Base-by-base conservation (phyloP, 257 asterid species). In the Scutellaria minor region DNA sequence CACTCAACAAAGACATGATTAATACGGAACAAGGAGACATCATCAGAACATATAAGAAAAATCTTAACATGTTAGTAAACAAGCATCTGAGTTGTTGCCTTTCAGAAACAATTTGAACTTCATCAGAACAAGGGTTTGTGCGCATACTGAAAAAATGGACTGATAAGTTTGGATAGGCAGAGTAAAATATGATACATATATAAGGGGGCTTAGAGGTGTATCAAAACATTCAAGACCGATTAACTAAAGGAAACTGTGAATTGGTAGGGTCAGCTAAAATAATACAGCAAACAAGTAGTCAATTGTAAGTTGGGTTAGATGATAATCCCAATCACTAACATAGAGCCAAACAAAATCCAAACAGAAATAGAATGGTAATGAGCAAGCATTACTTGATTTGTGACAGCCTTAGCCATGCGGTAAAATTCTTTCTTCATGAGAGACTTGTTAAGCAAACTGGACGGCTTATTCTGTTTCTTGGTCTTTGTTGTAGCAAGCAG, bases 381-480 rank as follows among this genome's bases (percentile, higher is more conserved):
- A 39, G 52, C 8, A 31, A n/a, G 51, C 47, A 64, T 57, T 77
- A 93, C 97, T 89, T 93, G 98, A 72, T 91, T 91, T n/a, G 70
- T 35, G 41, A 91, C 96, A 70, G 97, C 96, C 90, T 91, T 91
- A 22, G 97, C 95, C 99, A 91, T 94, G 22, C 97, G 83, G 76
- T 80, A 68, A 81, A 91, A 89, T 42, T 94, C 97, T 78, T 94
- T 94, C 95, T 89, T 94, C 97, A 91, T 87, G 72, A 88, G 77
- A 57, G 96, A 94, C 78, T 86, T 94, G 88, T 94, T 84, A 60
- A 86, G 85, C 82, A 84, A 69, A 27, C 77, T 65, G 39, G 97
- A 72, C 2, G 97, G 98, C 79, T 86, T 93, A 77, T 76, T 83
- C 85, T 93, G 98, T 54, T 89, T 91, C 90, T 89, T 91, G 68